A percentile compares a stretch with the other conserved stretches of the same genome.
Conservation (phyloP, 129 eudicot genomes). For the Flaveria bidentis region DNA sequence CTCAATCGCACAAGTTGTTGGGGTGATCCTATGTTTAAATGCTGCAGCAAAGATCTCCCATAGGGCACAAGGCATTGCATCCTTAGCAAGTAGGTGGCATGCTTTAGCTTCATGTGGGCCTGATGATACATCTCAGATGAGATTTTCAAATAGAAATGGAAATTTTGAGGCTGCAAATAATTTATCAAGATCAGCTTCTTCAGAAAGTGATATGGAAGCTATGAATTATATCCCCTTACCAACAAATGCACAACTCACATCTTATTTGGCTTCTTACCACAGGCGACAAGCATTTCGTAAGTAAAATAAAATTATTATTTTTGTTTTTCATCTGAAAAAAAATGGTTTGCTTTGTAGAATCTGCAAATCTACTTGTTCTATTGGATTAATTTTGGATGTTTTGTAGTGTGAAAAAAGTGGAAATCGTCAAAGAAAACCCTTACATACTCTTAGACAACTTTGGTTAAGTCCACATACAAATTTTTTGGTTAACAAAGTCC, state of each 20-base stretch:
- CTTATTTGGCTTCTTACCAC: constrained; percentile 71
- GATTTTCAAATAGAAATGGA: constrained; percentile 38
- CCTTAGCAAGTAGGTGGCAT: constrained; percentile 83
- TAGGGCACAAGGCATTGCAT: constrained; percentile 77
- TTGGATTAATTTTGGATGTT: background rate
- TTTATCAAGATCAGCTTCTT: constrained; percentile 35
- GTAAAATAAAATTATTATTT: constrained; percentile 9
- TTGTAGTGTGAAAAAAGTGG: background rate
- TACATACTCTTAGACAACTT: background rate
- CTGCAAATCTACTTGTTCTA: background rate
- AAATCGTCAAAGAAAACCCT: background rate
- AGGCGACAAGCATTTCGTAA: constrained; percentile 77
- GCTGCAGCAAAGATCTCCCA: constrained; percentile 88
- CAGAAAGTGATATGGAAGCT: constrained; percentile 71
- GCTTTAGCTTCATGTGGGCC: constrained; percentile 67
- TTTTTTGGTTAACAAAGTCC: background rate
- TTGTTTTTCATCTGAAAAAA: background rate
- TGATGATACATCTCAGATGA: constrained; percentile 47
- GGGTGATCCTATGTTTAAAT: constrained; percentile 69
- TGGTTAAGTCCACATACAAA: background rate
- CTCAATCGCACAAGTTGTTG: constrained; percentile 74
- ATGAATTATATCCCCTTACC: constrained; percentile 53
- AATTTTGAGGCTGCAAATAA: constrained; percentile 35
- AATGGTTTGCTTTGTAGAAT: constrained; percentile 1
- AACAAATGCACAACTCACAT: constrained; percentile 53